A percentile compares a stretch with the other conserved stretches of the same genome.
phyloP scores from a whole-genome alignment of 768 basidiomycete genomes.

The Leucocoprinus sp. region DNA sequence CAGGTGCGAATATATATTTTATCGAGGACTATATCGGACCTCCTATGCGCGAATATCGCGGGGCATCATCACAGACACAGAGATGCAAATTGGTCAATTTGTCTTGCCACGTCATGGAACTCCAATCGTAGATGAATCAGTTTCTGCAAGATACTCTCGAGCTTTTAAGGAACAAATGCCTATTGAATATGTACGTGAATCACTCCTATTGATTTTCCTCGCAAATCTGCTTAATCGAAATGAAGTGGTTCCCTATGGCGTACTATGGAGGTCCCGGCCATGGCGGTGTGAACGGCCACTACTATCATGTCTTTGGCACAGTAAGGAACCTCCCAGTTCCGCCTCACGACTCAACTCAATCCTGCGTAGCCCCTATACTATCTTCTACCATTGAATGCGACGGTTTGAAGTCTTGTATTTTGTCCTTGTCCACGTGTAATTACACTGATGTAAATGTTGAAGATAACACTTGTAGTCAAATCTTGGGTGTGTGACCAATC shows the following conservation, averaged over 20 bases:
- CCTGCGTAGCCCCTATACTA: slow-evolving; percentile 31
- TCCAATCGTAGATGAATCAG: slow-evolving; percentile 47
- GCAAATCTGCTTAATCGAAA: not conserved
- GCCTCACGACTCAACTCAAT: not conserved
- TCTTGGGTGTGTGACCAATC: too few relatives aligned
- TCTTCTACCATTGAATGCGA: slow-evolving; percentile 26
- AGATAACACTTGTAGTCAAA: too few relatives aligned
- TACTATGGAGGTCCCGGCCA: slow-evolving; percentile 48
- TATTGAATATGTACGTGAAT: slow-evolving; percentile 47
- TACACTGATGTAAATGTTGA: not conserved
- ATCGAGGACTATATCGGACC: slow-evolving; percentile 71
- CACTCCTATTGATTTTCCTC: not conserved
- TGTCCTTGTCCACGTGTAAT: not conserved
- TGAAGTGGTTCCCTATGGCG: slow-evolving; percentile 69
- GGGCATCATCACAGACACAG: slow-evolving; percentile 83
- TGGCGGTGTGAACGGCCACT: slow-evolving; percentile 63
- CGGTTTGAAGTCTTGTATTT: slow-evolving; percentile 2
- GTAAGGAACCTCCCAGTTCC: slow-evolving; percentile 28
- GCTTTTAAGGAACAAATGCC: slow-evolving; percentile 60
- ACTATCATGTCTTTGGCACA: slow-evolving; percentile 70
- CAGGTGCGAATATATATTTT: slow-evolving; percentile 90
- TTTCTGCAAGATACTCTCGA: slow-evolving; percentile 58
- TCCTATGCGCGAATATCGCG: slow-evolving; percentile 79
- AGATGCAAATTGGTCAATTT: slow-evolving; percentile 84
- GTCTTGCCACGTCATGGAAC: slow-evolving; percentile 55